Percentiles rank a stretch among this genome's conserved stretches.
Conservation (phyloP, 352 stramenopile genomes). For the Phytophthora palmivora region DNA sequence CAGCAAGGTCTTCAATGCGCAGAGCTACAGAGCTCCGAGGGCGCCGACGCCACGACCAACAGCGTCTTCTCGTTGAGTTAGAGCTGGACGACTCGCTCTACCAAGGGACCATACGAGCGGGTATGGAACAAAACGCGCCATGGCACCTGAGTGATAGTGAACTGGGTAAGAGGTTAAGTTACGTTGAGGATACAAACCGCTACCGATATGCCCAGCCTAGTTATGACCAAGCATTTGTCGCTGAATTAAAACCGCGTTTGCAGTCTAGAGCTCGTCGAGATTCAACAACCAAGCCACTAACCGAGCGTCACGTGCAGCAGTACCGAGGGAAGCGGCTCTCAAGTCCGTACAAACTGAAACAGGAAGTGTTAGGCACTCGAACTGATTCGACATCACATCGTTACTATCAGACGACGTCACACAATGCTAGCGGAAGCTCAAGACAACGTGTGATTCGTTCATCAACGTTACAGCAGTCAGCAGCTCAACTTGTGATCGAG, state of each 20-base stretch:
- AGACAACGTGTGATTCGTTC: conserved; percentile 7
- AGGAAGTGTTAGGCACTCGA: conserved; percentile 59
- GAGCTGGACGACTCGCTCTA: conserved; percentile 66
- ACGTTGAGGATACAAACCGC: not conserved
- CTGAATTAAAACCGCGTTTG: conserved; percentile 13
- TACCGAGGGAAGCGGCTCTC: conserved; percentile 37
- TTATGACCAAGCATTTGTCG: conserved; percentile 16
- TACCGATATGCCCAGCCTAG: conserved; percentile 13
- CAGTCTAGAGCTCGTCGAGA: conserved; percentile 16
- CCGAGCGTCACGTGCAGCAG: conserved; percentile 25
- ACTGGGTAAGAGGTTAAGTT: conserved; percentile 2
- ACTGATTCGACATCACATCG: conserved; percentile 9
- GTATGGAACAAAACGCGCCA: conserved; percentile 5
- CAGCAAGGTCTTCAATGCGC: conserved; percentile 3
- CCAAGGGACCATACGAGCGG: conserved; percentile 18
- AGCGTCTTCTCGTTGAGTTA: conserved; percentile 67
- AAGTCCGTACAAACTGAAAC: conserved; percentile 73
- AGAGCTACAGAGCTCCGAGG: conserved; percentile 19
- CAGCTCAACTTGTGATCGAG: conserved; percentile 48
- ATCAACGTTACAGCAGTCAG: conserved; percentile 12
- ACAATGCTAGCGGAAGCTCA: not conserved
- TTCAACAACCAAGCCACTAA: conserved; percentile 8
- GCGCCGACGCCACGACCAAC: conserved; percentile 44
- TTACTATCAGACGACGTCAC: conserved; percentile 1
- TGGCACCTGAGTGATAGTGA: conserved; percentile 1